A percentile compares a stretch with the other conserved stretches of the same genome.
Evolutionary conservation across 768 basidiomycete genomes (phyloP).

Genomic region (Phylloporus rhodoxanthus): DNA sequence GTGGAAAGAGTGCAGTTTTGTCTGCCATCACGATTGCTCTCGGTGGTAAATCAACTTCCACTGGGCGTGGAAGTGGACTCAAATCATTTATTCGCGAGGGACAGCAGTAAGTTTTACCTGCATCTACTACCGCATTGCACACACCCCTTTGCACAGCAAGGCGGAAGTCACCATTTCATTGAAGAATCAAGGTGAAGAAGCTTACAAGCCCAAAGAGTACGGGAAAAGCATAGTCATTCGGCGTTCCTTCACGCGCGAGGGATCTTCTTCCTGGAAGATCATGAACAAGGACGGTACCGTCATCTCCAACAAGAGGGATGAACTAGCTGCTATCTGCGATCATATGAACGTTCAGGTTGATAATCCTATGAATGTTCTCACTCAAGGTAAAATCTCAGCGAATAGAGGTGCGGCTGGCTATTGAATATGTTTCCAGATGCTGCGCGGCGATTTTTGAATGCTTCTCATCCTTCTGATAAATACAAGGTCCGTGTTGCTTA

Average conservation of each 20-base stretch:
- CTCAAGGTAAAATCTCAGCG: constrained; percentile 51
- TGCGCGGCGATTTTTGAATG: constrained; percentile 71
- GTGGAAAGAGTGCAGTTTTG: constrained; percentile 92
- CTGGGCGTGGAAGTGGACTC: constrained; percentile 81
- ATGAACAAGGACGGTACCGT: constrained; percentile 58
- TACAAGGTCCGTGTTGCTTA: constrained; percentile 59
- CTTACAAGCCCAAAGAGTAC: constrained; percentile 79
- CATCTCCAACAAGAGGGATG: constrained; percentile 74
- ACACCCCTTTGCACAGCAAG: constrained; percentile 37
- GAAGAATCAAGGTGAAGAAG: constrained; percentile 89
- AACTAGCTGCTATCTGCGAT: constrained; percentile 83
- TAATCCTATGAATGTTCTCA: constrained; percentile 92
- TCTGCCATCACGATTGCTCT: constrained; percentile 91
- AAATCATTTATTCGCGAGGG: constrained; percentile 85
- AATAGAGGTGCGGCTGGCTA: neutral
- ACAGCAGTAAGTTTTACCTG: constrained; percentile 48
- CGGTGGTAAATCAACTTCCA: constrained; percentile 88
- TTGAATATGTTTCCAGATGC: constrained; percentile 23
- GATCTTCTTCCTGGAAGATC: constrained; percentile 77
- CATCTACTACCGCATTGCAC: neutral
- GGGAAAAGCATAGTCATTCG: constrained; percentile 82
- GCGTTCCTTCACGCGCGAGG: constrained; percentile 73
- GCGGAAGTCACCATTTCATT: constrained; percentile 75
- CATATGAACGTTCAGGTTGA: constrained; percentile 97
- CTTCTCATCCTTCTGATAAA: constrained; percentile 75